Evolutionary conservation across 495 filamentous ascomycete genomes (phyloP).

Genomic region (Xylaria palmicola): DNA sequence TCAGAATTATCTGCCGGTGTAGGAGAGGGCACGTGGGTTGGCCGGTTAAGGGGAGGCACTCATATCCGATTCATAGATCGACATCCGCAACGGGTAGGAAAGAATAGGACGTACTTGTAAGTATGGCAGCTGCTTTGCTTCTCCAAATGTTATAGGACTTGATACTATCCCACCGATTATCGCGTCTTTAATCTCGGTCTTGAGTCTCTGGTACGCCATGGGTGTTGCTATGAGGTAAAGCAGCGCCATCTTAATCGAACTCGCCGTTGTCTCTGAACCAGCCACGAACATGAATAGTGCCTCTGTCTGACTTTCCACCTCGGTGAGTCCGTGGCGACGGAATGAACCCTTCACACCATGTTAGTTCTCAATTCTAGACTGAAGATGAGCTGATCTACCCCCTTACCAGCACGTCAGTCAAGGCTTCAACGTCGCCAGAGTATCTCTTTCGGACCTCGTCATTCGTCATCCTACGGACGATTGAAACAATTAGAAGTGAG

Average conservation of each 20-base stretch:
- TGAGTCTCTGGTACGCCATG: slow-evolving; percentile 49
- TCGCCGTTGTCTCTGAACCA: slow-evolving; percentile 64
- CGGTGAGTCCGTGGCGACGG: slow-evolving; percentile 21
- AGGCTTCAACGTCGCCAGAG: slow-evolving; percentile 20
- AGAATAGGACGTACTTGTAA: slow-evolving; percentile 31
- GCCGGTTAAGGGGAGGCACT: too few species aligned
- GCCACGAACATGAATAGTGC: slow-evolving; percentile 51
- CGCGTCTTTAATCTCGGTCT: slow-evolving; percentile 55
- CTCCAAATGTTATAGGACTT: slow-evolving; percentile 35
- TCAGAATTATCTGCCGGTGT: slow-evolving; percentile 34
- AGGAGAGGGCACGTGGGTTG: slow-evolving; percentile 21
- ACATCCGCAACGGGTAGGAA: background rate
- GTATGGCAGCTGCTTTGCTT: slow-evolving; percentile 46
- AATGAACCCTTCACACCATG: slow-evolving; percentile 21
- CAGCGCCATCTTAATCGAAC: slow-evolving; percentile 54
- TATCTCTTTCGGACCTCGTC: slow-evolving; percentile 38
- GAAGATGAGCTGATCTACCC: slow-evolving; percentile 20
- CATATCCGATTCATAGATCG: slow-evolving; percentile 23
- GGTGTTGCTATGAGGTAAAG: slow-evolving; percentile 51
- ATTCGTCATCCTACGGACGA: slow-evolving; percentile 31
- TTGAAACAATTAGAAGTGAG: background rate
- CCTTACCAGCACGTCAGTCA: slow-evolving; percentile 42
- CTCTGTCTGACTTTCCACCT: slow-evolving; percentile 25
- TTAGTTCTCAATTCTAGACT: slow-evolving; percentile 1
- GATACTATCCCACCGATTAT: slow-evolving; percentile 31